phyloP scores from a whole-genome alignment of 2,329 filamentous ascomycete genomes.

The Cladosporium cucumerinum region DNA sequence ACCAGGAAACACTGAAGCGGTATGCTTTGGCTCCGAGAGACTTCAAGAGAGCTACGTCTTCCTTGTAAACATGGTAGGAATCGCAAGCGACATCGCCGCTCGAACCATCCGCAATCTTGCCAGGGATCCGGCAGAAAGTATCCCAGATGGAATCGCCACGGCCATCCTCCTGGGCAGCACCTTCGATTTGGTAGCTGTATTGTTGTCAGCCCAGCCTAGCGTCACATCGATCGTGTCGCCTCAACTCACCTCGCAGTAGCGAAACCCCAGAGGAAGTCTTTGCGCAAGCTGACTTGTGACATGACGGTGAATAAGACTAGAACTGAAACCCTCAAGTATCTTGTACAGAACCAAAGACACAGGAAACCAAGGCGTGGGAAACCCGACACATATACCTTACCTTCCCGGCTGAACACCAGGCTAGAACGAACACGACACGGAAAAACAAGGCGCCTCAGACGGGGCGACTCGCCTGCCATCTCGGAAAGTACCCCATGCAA shows the following conservation, averaged over 20 bases:
- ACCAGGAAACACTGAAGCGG: constrained; percentile 81
- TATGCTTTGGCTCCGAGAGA: constrained; percentile 69
- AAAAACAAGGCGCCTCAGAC: constrained; percentile 8
- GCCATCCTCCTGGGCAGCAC: constrained; percentile 69
- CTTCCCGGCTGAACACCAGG: constrained; percentile 1
- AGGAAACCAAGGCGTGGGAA: not conserved
- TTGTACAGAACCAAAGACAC: not conserved
- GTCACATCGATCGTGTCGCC: not conserved
- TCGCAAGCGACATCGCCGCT: constrained; percentile 78
- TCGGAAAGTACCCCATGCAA: not conserved
- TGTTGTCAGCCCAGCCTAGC: constrained; percentile 3
- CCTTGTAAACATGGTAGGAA: constrained; percentile 74
- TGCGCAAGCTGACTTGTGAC: constrained; percentile 21
- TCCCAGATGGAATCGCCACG: constrained; percentile 86
- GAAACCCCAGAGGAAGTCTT: constrained; percentile 67
- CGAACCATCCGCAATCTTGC: constrained; percentile 76
- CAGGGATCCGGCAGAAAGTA: constrained; percentile 74
- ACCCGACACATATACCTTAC: constrained; percentile 4
- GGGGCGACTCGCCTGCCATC: constrained; percentile 14
- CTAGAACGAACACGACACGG: constrained; percentile 14
- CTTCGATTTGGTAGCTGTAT: constrained; percentile 81
- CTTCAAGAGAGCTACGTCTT: constrained; percentile 76
- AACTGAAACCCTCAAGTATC: not conserved
- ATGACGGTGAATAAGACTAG: constrained; percentile 4
- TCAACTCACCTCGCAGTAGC: constrained; percentile 58